Evolutionary conservation across 805 yeast genomes (phyloP).

Genomic region (Lipomyces spencermartinsiae): DNA sequence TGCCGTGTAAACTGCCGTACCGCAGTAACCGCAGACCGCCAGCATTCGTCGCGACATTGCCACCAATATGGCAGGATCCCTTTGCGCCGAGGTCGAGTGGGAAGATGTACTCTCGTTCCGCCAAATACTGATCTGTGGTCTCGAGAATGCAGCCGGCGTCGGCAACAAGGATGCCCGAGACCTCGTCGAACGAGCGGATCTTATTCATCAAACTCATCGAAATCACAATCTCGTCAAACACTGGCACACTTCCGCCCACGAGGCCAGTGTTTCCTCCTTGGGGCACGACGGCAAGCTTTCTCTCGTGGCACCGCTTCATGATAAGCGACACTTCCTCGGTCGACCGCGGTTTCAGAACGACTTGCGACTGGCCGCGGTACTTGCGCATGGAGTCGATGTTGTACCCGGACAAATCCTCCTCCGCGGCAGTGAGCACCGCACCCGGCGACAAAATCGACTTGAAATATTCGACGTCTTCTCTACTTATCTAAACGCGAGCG

Average conservation of each 20-base stretch:
- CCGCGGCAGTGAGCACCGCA: conserved; percentile 56
- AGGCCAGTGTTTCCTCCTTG: conserved; percentile 98
- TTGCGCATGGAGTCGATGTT: conserved; percentile 96
- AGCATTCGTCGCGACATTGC: conserved; percentile 93
- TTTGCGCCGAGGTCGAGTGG: conserved; percentile 96
- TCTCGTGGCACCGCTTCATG: conserved; percentile 77
- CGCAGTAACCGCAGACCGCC: conserved; percentile 89
- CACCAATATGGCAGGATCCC: conserved; percentile 96
- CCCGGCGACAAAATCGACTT: conserved; percentile 60
- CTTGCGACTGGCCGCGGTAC: conserved; percentile 82
- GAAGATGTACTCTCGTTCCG: conserved; percentile 85
- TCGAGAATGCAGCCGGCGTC: conserved; percentile 93
- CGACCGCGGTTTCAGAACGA: conserved; percentile 82
- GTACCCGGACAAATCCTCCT: conserved; percentile 68
- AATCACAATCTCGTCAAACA: conserved; percentile 85
- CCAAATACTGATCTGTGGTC: conserved; percentile 76
- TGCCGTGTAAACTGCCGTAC: conserved; percentile 91
- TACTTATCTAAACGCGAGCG: not conserved
- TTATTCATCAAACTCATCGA: conserved; percentile 74
- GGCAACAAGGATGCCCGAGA: conserved; percentile 82
- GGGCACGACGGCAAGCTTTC: conserved; percentile 84
- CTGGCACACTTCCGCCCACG: conserved; percentile 93
- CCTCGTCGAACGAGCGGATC: conserved; percentile 79
- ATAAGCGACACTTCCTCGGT: conserved; percentile 79
- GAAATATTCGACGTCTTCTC: conserved; percentile 66